These are phyloP conservation scores for Pachyrhizus erosus DNA, from an alignment of 306 rosid species.

Conservation along the genomic window DNA sequence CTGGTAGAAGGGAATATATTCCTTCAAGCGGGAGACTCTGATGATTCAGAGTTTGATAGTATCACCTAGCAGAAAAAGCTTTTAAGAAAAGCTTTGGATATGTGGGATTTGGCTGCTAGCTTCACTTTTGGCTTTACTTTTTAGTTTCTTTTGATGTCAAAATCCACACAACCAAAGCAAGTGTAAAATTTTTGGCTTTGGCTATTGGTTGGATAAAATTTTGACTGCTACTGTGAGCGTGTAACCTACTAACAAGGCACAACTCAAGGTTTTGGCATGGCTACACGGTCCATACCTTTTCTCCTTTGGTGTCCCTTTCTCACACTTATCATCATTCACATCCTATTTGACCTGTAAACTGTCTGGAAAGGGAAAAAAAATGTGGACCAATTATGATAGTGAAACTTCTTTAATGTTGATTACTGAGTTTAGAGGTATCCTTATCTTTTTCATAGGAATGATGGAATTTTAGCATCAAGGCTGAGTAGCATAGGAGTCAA, in stretches of 20 bases:
- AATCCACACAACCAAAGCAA: conserved; percentile 40
- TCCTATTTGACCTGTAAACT: conserved; percentile 53
- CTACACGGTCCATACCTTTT: conserved; percentile 32
- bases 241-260: conserved; percentile 23
- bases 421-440: conserved; percentile 27
- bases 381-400: conserved; percentile 52
- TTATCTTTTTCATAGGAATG: conserved; percentile 36
- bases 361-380: conserved; percentile 39
- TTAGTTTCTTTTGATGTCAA: conserved; percentile 57
- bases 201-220: conserved; percentile 33
- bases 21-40: conserved; percentile 53
- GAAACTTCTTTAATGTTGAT: conserved; percentile 36
- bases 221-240: conserved; percentile 4
- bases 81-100: conserved; percentile 49
- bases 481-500: not conserved
- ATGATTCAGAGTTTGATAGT: conserved; percentile 54
- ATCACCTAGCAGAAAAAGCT: conserved; percentile 46
- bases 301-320: conserved; percentile 46
- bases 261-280: conserved; percentile 43
- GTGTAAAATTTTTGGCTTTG: conserved; percentile 29
- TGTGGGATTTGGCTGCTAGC: conserved; percentile 55
- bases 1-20: conserved; percentile 56
- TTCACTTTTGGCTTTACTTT: conserved; percentile 53
- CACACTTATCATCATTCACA: conserved; percentile 43
- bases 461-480: conserved; percentile 19